phyloP scores from a whole-genome alignment of 2,329 filamentous ascomycete genomes.

The Apiospora saccharicola region DNA sequence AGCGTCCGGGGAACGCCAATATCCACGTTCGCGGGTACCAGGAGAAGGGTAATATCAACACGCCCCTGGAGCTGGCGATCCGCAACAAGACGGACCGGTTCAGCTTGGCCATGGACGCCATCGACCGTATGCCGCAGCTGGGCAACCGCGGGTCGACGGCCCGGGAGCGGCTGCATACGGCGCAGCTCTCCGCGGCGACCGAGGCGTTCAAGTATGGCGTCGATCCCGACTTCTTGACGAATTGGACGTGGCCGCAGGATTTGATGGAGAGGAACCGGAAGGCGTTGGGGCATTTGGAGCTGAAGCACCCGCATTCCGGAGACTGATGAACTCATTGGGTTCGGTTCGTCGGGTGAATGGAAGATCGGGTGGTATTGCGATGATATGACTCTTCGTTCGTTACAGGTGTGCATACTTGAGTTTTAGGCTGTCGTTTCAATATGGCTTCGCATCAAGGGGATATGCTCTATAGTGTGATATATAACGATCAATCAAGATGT shows the following conservation, averaged over 20 bases:
- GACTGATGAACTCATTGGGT: neutral
- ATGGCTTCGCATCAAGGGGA: neutral
- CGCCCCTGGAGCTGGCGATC: conserved; percentile 79
- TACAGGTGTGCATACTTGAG: neutral
- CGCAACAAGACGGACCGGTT: conserved; percentile 80
- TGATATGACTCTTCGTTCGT: neutral
- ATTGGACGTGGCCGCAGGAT: conserved; percentile 70
- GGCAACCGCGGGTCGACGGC: conserved; percentile 69
- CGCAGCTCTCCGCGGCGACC: conserved; percentile 69
- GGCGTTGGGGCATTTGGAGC: conserved; percentile 36
- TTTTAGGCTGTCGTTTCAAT: neutral
- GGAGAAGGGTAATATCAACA: conserved; percentile 87
- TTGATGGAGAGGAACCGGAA: conserved; percentile 49
- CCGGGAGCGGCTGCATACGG: conserved; percentile 69
- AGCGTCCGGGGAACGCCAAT: conserved; percentile 72
- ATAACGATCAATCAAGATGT: neutral
- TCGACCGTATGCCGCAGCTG: conserved; percentile 70
- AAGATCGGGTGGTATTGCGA: too few relatives aligned
- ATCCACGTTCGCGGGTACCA: conserved; percentile 80
- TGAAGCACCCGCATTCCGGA: neutral
- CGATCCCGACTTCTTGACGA: conserved; percentile 70
- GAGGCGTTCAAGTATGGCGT: conserved; percentile 74
- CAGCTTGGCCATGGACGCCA: conserved; percentile 78
- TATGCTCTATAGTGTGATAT: neutral
- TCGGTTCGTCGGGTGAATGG: neutral